A percentile compares a stretch with the other conserved stretches of the same genome.
These are phyloP conservation scores for Salvia rosmarinus DNA, from an alignment of 257 asterid genomes.

Conservation along the genomic window DNA sequence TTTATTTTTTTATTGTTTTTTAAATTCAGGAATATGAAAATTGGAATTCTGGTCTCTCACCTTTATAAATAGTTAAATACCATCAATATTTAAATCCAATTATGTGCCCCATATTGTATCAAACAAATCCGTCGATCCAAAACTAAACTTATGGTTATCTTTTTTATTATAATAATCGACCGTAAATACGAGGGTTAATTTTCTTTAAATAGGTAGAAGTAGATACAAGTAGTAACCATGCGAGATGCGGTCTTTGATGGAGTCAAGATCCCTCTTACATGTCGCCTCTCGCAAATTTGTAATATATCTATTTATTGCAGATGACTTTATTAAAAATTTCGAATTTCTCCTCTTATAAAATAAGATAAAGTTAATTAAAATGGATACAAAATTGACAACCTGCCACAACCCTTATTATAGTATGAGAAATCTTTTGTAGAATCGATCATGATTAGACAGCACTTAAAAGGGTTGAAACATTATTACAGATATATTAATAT, in stretches of 20 bases:
- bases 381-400: background rate
- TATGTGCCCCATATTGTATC: too few relatives aligned
- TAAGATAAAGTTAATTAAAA: background rate
- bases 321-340: background rate
- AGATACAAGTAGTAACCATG: background rate
- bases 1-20: too few relatives aligned
- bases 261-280: background rate
- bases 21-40: too few relatives aligned
- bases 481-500: constrained; percentile 17
- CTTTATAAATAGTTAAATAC: too few relatives aligned
- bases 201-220: background rate
- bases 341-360: background rate
- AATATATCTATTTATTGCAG: background rate
- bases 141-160: too few relatives aligned
- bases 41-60: too few relatives aligned
- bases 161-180: too few relatives aligned
- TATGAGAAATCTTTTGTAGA: constrained; percentile 31
- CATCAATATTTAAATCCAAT: too few relatives aligned
- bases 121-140: too few relatives aligned
- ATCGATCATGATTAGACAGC: constrained; percentile 55
- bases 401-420: background rate
- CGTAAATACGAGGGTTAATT: too few relatives aligned
- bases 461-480: constrained; percentile 41
- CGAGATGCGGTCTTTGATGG: background rate
- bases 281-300: background rate